These are phyloP conservation scores for Pythium chondricola DNA, from an alignment of 352 stramenopile genomes.

Conservation along the genomic window DNA sequence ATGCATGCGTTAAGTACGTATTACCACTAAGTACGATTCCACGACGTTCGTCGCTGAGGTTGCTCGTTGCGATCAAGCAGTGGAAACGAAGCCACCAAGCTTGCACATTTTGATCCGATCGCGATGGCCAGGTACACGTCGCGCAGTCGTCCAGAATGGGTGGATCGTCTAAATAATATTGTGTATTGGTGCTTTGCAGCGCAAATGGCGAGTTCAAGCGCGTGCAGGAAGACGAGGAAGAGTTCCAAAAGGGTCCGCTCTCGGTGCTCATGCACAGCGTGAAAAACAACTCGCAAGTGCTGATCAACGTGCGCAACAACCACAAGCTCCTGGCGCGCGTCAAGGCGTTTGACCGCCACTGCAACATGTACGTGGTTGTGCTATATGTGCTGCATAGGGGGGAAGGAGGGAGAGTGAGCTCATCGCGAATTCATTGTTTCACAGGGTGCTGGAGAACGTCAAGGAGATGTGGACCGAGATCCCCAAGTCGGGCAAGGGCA, in stretches of 20 bases:
- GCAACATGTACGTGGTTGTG: conserved; percentile 94
- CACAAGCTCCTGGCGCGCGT: conserved; percentile 99
- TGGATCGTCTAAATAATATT: not conserved
- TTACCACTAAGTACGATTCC: no score
- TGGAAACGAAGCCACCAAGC: no score
- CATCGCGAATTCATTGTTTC: not conserved
- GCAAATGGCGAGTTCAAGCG: conserved; percentile 67
- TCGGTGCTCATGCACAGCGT: conserved; percentile 97
- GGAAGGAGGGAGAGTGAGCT: not conserved
- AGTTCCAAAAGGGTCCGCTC: conserved; percentile 96
- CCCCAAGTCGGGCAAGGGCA: conserved; percentile 95
- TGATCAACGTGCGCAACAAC: conserved; percentile 99
- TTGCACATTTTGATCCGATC: no score
- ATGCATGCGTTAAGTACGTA: no score
- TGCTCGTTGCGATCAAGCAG: no score
- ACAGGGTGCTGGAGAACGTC: conserved; percentile 99
- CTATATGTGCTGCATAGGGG: not conserved
- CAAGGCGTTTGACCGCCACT: conserved; percentile 99
- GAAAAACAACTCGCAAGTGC: conserved; percentile 96
- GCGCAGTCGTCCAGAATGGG: not conserved
- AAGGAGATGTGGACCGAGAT: conserved; percentile 99
- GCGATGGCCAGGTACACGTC: no score
- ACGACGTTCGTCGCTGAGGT: no score
- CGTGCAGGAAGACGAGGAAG: conserved; percentile 86
- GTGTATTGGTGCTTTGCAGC: conserved; percentile 2